These are phyloP conservation scores for Ambispora gerdemannii DNA, from an alignment of 192 early-diverging fungal species.

Conservation along the genomic window DNA sequence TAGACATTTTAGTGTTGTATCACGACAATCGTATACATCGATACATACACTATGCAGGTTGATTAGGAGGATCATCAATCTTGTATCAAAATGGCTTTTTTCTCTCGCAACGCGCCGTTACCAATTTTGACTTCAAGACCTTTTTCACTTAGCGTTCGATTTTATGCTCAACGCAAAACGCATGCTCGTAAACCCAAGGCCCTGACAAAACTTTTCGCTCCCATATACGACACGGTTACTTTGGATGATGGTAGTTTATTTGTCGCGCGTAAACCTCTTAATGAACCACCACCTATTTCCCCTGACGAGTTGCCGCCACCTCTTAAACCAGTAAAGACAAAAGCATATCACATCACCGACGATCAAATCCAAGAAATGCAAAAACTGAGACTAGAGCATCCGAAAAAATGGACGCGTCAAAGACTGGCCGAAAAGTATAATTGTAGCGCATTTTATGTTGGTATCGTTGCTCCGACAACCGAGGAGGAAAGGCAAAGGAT, in stretches of 20 bases:
- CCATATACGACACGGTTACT: neutral
- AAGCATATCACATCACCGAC: constrained; percentile 26
- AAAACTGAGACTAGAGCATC: constrained; percentile 35
- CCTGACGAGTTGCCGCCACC: neutral
- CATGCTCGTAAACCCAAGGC: neutral
- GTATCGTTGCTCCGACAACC: constrained; percentile 33
- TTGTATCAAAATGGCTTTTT: neutral
- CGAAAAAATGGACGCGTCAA: constrained; percentile 37
- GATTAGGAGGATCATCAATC: too few relatives aligned
- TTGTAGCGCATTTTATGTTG: constrained; percentile 40
- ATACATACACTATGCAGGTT: too few relatives aligned
- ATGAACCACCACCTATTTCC: neutral
- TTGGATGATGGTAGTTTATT: constrained; percentile 2
- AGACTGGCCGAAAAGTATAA: constrained; percentile 37
- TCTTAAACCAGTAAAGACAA: neutral
- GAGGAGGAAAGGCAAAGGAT: neutral
- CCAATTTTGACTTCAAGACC: neutral
- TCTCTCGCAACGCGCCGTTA: neutral
- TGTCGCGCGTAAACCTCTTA: neutral
- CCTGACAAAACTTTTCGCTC: neutral
- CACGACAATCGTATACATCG: too few relatives aligned
- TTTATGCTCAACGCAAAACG: neutral
- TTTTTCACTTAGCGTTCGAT: neutral
- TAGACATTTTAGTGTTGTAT: constrained; percentile 34
- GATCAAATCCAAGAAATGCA: constrained; percentile 35